Evolutionary conservation across 345 rosid species (phyloP).

Genomic region (Brassica juncea): DNA sequence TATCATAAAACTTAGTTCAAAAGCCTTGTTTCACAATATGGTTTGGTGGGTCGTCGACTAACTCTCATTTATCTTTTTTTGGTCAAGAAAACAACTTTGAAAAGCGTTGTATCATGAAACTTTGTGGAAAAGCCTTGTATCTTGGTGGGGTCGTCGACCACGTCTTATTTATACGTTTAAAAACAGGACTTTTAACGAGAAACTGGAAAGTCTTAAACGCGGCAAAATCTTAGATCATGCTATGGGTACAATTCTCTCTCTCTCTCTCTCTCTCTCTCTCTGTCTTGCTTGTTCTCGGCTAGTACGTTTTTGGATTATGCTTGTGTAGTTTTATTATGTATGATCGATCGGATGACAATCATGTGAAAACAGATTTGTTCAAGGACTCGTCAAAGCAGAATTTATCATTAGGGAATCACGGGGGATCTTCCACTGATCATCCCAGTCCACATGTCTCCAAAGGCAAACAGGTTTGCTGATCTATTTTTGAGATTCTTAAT

Average conservation of each 20-base stretch:
- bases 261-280: background rate
- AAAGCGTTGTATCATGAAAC: background rate
- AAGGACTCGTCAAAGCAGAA: background rate
- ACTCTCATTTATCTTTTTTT: too few relatives aligned
- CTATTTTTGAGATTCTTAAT: background rate
- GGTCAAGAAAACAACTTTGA: too few relatives aligned
- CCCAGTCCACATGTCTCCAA: background rate
- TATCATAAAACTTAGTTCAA: too few relatives aligned
- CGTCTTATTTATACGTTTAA: background rate
- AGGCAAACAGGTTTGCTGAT: constrained; percentile 33
- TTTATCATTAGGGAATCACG: background rate
- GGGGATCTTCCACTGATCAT: constrained; percentile 17
- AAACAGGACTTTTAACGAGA: background rate
- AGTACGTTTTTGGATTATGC: background rate
- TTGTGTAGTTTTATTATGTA: background rate
- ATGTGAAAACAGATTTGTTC: background rate
- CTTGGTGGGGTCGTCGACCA: background rate
- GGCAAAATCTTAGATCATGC: background rate
- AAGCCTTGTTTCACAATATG: too few relatives aligned
- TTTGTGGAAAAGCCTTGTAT: background rate
- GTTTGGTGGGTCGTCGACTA: too few relatives aligned
- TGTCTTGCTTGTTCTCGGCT: background rate
- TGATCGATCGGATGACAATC: background rate
- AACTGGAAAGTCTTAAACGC: background rate
- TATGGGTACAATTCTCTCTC: background rate